phyloP scores from a whole-genome alignment of 2,329 filamentous ascomycete genomes.

The Xylaria sp. region DNA sequence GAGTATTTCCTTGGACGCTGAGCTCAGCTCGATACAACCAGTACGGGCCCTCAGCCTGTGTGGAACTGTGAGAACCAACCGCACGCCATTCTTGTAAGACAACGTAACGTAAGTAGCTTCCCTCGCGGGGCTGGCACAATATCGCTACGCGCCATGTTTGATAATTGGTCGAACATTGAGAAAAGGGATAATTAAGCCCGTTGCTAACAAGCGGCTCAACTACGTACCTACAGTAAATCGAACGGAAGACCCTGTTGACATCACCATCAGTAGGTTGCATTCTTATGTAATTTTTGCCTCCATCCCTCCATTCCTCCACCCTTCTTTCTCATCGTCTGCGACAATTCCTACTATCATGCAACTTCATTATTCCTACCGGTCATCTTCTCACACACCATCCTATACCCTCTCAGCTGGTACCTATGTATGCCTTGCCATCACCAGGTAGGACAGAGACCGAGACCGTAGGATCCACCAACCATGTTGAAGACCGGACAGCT shows the following conservation, averaged over 20 bases:
- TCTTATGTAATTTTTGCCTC: background rate
- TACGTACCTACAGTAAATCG: background rate
- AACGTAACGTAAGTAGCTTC: too few relatives aligned
- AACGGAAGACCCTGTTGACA: too few relatives aligned
- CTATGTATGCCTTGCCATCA: conserved; percentile 16
- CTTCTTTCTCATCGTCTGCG: background rate
- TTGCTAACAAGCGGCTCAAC: background rate
- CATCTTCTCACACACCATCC: background rate
- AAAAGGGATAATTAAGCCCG: conserved; percentile 15
- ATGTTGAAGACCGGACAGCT: conserved; percentile 1
- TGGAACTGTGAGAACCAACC: too few relatives aligned
- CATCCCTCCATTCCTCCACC: background rate
- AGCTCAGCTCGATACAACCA: conserved; percentile 24
- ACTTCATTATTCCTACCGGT: background rate
- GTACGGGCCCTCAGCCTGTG: too few relatives aligned
- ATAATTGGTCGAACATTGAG: conserved; percentile 12
- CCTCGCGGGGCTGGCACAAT: conserved; percentile 27
- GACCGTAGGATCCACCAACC: background rate
- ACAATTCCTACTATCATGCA: background rate
- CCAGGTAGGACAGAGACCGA: background rate
- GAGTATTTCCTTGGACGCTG: conserved; percentile 5
- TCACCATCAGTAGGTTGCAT: background rate
- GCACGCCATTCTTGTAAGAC: too few relatives aligned
- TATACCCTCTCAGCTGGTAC: background rate
- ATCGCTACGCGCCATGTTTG: conserved; percentile 26